Base-by-base conservation (phyloP, 2,329 filamentous ascomycete species). In the Pseudogymnoascus sp. region DNA sequence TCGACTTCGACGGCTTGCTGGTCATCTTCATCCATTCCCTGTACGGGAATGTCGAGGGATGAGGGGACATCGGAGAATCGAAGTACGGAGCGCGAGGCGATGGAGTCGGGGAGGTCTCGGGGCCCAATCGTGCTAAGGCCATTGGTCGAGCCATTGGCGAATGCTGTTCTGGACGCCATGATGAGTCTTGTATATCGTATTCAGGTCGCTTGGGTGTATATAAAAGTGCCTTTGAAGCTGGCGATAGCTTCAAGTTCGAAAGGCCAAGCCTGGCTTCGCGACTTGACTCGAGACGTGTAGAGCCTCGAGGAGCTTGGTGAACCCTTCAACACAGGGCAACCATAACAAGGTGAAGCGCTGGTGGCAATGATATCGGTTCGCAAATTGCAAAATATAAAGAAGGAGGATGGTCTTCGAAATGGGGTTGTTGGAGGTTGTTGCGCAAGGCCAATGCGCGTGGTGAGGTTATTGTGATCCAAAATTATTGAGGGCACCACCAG, bases 1-100 rank as follows among this genome's bases (percentile, higher is more conserved):
- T 95, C 90, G 70, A 99, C 90, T 77, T 97, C 94, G 74, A 99
- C 94, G 60, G 84, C 85, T 71, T 92, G 84, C 31, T 74, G 73
- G 67, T 87, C 85, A 68, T 87, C 85, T 66, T 82, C 79, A 69
- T 86, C 84, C 33, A 62, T 59, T 65, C 80, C 80, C 67, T 85
- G 82, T 7, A 87, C 83, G 13, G 85, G 85, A 64, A 88, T 84
- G 69, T 87, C 85, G 72, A 88, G 86, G 58, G 83, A 82, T 13
- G 80, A 78, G 60, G 85, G 84, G 65, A 88, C 86, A 66, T 87
- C 82, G 64, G 82, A 81, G 72, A 87, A 88, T 66, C 85, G 82
- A 59, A 59, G 36, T 12, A 37, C 58, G 58, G 58, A 37, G 33
- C 58, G 58, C 21, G 58, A 5, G 21, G 33, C 58, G 58, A 59